A percentile compares a stretch with the other conserved stretches of the same genome.
phyloP scores from a whole-genome alignment of 139 green algal genomes.

The Tetraselmis chui region DNA sequence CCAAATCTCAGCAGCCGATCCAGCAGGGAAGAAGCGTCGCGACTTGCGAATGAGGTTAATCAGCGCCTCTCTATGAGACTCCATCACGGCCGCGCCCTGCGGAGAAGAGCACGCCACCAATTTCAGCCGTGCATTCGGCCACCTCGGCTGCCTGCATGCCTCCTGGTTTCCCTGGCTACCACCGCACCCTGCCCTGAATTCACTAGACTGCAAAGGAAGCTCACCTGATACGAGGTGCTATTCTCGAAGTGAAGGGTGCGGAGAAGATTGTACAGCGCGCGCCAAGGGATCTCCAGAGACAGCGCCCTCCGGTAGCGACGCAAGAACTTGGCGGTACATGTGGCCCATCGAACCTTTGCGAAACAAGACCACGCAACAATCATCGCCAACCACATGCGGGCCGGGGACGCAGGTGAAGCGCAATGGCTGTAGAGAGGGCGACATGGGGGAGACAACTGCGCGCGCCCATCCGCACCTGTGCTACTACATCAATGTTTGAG shows the following conservation, averaged over 20 bases:
- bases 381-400: too few relatives aligned
- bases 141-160: background rate
- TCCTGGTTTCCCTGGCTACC: background rate
- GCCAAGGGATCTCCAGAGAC: constrained; percentile 40
- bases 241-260: background rate
- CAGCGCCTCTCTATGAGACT: constrained; percentile 27
- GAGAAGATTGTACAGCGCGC: constrained; percentile 42
- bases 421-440: constrained; percentile 3
- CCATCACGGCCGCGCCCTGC: constrained; percentile 24
- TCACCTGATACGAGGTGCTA: background rate
- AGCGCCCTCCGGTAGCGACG: constrained; percentile 33
- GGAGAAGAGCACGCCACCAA: background rate
- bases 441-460: too few relatives aligned
- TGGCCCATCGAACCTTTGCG: constrained; percentile 42
- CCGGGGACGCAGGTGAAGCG: too few relatives aligned
- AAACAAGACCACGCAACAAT: background rate
- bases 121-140: background rate
- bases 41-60: constrained; percentile 25
- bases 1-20: constrained; percentile 40
- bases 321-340: constrained; percentile 37
- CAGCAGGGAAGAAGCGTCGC: constrained; percentile 36
- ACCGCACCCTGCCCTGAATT: too few relatives aligned
- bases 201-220: constrained; percentile 13
- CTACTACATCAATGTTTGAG: background rate
- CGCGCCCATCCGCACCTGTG: background rate